Conservation (phyloP, 2,329 filamentous ascomycete genomes). For the Pleurostoma richardsiae region DNA sequence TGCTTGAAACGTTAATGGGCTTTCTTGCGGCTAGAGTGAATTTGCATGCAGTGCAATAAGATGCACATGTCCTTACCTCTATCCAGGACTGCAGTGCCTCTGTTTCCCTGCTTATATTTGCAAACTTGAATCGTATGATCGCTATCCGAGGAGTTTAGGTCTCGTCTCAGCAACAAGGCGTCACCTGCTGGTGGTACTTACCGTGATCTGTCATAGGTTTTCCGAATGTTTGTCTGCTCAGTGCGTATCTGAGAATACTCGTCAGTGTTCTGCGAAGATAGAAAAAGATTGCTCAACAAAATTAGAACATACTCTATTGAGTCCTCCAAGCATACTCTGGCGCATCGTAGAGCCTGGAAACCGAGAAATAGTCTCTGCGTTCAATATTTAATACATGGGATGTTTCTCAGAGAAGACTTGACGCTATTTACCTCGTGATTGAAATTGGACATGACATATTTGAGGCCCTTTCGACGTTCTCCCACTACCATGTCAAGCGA, state of each 20-base stretch:
- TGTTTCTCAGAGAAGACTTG: neutral
- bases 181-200: neutral
- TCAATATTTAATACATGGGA: neutral
- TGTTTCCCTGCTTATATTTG: conserved; percentile 10
- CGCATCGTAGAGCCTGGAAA: conserved; percentile 47
- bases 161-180: neutral
- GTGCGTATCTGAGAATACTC: conserved; percentile 4
- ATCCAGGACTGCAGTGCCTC: conserved; percentile 12
- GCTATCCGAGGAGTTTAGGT: neutral
- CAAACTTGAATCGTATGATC: conserved; percentile 11
- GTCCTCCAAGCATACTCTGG: conserved; percentile 45
- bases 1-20: neutral
- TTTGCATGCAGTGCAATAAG: no score
- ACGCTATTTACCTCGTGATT: conserved; percentile 34
- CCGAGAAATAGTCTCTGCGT: conserved; percentile 42
- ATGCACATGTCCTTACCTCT: conserved; percentile 2
- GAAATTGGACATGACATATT: conserved; percentile 28
- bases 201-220: conserved; percentile 9
- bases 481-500: conserved; percentile 45
- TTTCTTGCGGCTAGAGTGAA: no score
- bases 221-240: conserved; percentile 11
- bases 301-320: conserved; percentile 31
- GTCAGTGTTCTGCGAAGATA: no score
- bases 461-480: conserved; percentile 44
- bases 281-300: neutral